These are phyloP conservation scores for Tulasnella sp. DNA, from an alignment of 768 basidiomycete species.

Conservation along the genomic window DNA sequence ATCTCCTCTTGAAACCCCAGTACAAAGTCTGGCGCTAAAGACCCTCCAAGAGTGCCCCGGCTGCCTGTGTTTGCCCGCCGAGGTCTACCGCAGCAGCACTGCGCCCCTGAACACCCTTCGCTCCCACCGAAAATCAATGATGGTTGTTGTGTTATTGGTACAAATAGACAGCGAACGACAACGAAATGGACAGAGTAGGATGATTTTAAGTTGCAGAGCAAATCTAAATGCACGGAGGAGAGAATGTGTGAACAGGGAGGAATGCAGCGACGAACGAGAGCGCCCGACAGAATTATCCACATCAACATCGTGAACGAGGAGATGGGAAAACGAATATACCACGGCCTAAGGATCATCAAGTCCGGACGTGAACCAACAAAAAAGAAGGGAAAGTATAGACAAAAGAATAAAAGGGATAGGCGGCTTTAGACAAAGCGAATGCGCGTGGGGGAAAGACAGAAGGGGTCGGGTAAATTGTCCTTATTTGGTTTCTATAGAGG, in stretches of 20 bases:
- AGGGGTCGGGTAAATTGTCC: not conserved
- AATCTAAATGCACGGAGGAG: not conserved
- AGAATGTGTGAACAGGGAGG: not conserved
- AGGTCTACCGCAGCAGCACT: no score
- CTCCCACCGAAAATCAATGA: not conserved
- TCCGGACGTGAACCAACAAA: not conserved
- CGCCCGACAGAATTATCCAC: not conserved
- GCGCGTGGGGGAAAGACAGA: not conserved
- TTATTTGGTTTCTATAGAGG: not conserved
- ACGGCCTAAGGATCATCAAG: not conserved
- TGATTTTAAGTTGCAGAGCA: not conserved
- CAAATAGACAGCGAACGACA: not conserved
- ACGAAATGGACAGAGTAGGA: not conserved
- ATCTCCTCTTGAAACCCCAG: not conserved
- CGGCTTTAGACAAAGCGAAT: not conserved
- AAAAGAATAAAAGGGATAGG: slow-evolving; percentile 1
- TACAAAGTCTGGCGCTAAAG: no score
- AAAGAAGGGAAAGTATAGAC: not conserved
- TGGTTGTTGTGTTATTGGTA: not conserved
- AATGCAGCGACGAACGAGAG: no score
- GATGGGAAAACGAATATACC: not conserved
- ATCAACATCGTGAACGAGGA: not conserved
- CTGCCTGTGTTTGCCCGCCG: no score
- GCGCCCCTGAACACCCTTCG: no score
- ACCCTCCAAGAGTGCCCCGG: no score